phyloP scores from a whole-genome alignment of 495 filamentous ascomycete genomes.

The Xeromyces bisporus region DNA sequence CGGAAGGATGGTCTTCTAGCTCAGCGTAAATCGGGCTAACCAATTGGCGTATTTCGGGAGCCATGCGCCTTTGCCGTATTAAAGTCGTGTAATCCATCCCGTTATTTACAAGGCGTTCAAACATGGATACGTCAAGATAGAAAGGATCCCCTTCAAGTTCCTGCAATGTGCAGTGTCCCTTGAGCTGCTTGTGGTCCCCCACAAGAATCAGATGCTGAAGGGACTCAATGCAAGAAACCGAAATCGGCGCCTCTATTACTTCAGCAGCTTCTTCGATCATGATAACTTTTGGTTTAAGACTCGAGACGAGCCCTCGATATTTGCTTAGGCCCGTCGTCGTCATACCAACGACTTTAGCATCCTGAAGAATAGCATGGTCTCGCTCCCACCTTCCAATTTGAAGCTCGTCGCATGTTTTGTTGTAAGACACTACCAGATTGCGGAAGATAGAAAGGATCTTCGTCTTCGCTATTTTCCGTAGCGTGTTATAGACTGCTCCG shows the following conservation, averaged over 20 bases:
- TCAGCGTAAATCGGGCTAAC: conserved; percentile 49
- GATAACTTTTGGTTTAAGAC: conserved; percentile 46
- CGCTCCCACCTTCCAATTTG: conserved; percentile 40
- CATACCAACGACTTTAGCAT: conserved; percentile 49
- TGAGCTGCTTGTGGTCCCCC: conserved; percentile 60
- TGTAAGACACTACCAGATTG: conserved; percentile 24
- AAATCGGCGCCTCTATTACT: conserved; percentile 47
- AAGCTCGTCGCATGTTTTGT: conserved; percentile 17
- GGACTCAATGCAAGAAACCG: conserved; percentile 46
- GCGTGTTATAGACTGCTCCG: conserved; percentile 40
- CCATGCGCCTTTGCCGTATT: conserved; percentile 51
- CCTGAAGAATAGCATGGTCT: conserved; percentile 30
- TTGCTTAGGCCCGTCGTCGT: conserved; percentile 82
- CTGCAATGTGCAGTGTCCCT: conserved; percentile 39
- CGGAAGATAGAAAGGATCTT: conserved; percentile 27
- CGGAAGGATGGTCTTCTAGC: conserved; percentile 52
- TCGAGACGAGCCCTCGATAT: conserved; percentile 57
- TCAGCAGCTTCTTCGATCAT: conserved; percentile 68
- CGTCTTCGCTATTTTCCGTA: conserved; percentile 29
- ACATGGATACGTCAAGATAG: conserved; percentile 50
- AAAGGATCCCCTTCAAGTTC: conserved; percentile 40
- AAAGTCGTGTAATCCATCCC: conserved; percentile 44
- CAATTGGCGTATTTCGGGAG: conserved; percentile 48
- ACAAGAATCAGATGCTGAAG: conserved; percentile 60
- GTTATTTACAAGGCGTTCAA: conserved; percentile 63